A percentile compares a stretch with the other conserved stretches of the same genome.
These are phyloP conservation scores for Trichoderma brevicompactum DNA, from an alignment of 2,329 filamentous ascomycete genomes.

Conservation along the genomic window DNA sequence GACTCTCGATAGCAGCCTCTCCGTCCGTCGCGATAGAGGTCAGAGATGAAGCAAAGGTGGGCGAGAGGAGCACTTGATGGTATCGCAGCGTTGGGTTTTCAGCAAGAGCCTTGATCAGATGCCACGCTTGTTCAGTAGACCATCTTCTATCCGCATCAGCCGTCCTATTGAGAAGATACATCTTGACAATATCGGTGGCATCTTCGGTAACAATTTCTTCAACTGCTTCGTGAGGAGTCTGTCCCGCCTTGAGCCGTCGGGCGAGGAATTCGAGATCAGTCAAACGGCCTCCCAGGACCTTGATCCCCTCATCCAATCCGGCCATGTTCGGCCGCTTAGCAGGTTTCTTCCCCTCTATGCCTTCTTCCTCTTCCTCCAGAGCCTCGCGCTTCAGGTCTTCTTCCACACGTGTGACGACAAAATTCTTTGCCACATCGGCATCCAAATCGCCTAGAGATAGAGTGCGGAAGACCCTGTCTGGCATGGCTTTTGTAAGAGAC, in stretches of 20 bases:
- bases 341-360: conserved; percentile 35
- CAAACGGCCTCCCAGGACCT: conserved; percentile 83
- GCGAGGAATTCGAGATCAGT: conserved; percentile 94
- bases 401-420: conserved; percentile 82
- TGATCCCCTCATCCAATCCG: conserved; percentile 81
- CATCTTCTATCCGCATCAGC: conserved; percentile 62
- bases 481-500: conserved; percentile 81
- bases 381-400: conserved; percentile 46
- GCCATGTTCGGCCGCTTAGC: conserved; percentile 53
- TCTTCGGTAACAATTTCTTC: conserved; percentile 87
- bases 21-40: conserved; percentile 59
- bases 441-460: conserved; percentile 86
- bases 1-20: conserved; percentile 75
- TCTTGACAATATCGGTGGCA: conserved; percentile 88
- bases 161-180: conserved; percentile 74
- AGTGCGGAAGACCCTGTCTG: conserved; percentile 87
- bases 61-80: conserved; percentile 80
- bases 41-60: conserved; percentile 68
- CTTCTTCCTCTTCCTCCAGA: conserved; percentile 37
- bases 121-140: conserved; percentile 88
- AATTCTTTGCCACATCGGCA: conserved; percentile 83
- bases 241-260: conserved; percentile 84
- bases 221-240: conserved; percentile 79
- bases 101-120: conserved; percentile 78
- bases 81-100: conserved; percentile 72